These are phyloP conservation scores for Ophiostoma australiae DNA, from an alignment of 2,329 filamentous ascomycete genomes.

Conservation along the genomic window DNA sequence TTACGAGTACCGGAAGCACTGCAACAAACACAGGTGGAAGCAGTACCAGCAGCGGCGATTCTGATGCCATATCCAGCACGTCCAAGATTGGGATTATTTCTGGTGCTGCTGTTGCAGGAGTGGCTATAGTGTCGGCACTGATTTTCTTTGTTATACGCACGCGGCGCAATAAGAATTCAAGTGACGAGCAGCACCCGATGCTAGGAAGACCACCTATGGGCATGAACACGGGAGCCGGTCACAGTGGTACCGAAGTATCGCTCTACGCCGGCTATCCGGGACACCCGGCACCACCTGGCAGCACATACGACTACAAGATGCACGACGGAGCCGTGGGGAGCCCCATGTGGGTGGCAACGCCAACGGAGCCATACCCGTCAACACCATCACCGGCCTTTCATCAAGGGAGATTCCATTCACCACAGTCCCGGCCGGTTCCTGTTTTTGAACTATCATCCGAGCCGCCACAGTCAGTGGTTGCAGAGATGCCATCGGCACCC, in stretches of 20 bases:
- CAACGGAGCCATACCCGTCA: slow-evolving; percentile 14
- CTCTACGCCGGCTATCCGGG: slow-evolving; percentile 4
- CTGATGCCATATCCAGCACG: slow-evolving; percentile 28
- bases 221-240: slow-evolving; percentile 21
- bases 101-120: slow-evolving; percentile 25
- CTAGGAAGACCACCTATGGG: slow-evolving; percentile 21
- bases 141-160: slow-evolving; percentile 30
- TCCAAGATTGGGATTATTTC: slow-evolving; percentile 33
- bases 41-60: background rate
- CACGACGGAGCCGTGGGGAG: background rate
- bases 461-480: slow-evolving; percentile 18
- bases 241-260: slow-evolving; percentile 19
- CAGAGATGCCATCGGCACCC: slow-evolving; percentile 31
- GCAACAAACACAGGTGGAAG: background rate
- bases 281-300: background rate
- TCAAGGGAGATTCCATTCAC: background rate
- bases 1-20: background rate
- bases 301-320: slow-evolving; percentile 22
- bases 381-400: background rate
- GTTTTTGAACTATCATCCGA: slow-evolving; percentile 2
- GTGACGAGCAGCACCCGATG: slow-evolving; percentile 34
- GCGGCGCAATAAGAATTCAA: slow-evolving; percentile 26
- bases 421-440: background rate
- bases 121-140: slow-evolving; percentile 27
- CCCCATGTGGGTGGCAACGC: slow-evolving; percentile 9